These are phyloP conservation scores for Tetrastigma voinierianum DNA, from an alignment of 164 flowering plant genomes.

Conservation along the genomic window DNA sequence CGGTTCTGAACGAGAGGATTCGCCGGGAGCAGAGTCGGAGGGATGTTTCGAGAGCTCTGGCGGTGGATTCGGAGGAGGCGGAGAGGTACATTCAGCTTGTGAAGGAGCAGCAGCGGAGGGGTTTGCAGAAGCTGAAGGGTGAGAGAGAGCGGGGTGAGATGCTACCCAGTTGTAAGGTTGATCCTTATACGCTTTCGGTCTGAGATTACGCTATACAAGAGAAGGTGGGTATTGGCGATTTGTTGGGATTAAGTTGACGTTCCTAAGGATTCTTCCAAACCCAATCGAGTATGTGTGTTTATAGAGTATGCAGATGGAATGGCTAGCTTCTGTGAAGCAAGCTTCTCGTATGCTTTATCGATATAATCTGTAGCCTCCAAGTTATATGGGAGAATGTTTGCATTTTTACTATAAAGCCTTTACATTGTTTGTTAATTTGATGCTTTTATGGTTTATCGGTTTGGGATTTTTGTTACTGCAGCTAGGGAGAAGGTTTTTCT, in stretches of 20 bases:
- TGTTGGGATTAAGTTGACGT: conserved; percentile 72
- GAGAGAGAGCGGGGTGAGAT: conserved; percentile 27
- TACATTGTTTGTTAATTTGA: not conserved
- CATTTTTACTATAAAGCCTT: not conserved
- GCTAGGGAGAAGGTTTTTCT: too few relatives aligned
- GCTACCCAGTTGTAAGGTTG: conserved; percentile 64
- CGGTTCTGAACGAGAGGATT: conserved; percentile 62
- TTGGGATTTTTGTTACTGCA: not conserved
- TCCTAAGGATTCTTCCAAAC: conserved; percentile 35
- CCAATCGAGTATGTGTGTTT: conserved; percentile 80
- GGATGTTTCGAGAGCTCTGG: conserved; percentile 30
- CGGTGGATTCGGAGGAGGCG: conserved; percentile 69
- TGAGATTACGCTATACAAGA: conserved; percentile 94
- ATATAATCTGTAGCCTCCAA: conserved; percentile 61
- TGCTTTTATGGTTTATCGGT: not conserved
- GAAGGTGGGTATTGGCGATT: conserved; percentile 87
- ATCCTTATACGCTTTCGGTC: conserved; percentile 72
- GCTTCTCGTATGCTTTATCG: conserved; percentile 88
- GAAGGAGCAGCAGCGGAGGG: conserved; percentile 92
- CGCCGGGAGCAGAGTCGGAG: conserved; percentile 57
- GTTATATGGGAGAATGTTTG: too few relatives aligned
- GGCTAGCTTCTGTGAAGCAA: conserved; percentile 92
- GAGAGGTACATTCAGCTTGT: conserved; percentile 78
- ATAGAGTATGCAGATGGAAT: conserved; percentile 94
- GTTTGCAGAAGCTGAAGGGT: conserved; percentile 75